A percentile compares a stretch with the other conserved stretches of the same genome.
Conservation (phyloP, 2,329 filamentous ascomycete genomes). For the Trichoderma pleuroti region DNA sequence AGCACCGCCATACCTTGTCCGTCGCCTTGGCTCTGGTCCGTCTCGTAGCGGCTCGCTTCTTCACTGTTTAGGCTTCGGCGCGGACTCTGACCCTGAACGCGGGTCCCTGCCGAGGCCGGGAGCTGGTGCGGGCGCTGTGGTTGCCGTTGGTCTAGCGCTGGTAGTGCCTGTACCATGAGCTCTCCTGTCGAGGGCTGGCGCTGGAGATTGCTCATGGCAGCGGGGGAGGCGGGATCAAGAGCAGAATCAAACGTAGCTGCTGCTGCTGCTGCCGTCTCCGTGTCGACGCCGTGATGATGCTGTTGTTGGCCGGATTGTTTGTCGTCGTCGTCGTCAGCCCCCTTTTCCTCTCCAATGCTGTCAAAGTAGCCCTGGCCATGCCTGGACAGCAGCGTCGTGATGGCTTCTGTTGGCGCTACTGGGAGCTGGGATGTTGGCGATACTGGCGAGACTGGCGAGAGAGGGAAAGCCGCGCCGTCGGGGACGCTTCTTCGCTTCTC, state of each 20-base stretch:
- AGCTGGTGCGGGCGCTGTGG: constrained; percentile 20
- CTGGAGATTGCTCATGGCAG: neutral
- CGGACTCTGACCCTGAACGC: constrained; percentile 5
- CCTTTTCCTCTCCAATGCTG: neutral
- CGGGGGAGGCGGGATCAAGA: neutral
- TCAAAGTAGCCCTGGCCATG: neutral
- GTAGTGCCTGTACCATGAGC: neutral
- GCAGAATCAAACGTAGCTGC: neutral
- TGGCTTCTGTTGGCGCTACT: neutral
- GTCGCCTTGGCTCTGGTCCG: constrained; percentile 1
- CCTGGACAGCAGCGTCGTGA: neutral
- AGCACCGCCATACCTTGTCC: neutral
- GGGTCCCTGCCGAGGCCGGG: constrained; percentile 12
- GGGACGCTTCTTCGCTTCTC: constrained; percentile 1
- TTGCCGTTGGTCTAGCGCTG: neutral
- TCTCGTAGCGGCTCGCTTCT: constrained; percentile 1
- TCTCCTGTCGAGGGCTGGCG: neutral
- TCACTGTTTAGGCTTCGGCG: neutral
- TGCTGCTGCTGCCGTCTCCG: neutral
- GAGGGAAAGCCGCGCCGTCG: neutral
- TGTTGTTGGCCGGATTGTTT: neutral
- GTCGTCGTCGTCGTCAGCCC: neutral
- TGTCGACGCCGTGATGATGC: neutral
- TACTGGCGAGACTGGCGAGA: neutral
- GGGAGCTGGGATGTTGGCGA: neutral